Conservation (phyloP, 2,329 filamentous ascomycete species). For the Acrocalymma vagum region DNA sequence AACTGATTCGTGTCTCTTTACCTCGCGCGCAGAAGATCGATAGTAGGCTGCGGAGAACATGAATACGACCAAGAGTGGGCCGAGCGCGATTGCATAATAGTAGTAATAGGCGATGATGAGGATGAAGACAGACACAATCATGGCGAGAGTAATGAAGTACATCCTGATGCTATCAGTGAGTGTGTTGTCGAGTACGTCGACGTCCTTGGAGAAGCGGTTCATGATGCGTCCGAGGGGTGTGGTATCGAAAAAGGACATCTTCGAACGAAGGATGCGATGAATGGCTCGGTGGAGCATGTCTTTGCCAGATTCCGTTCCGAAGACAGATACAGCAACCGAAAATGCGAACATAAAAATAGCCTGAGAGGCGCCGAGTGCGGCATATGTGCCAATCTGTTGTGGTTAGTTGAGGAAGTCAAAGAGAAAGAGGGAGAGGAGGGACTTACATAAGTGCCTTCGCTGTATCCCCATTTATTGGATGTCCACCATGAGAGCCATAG, state of each 20-base stretch:
- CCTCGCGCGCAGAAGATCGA: constrained; percentile 86
- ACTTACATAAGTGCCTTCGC: constrained; percentile 75
- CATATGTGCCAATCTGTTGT: constrained; percentile 69
- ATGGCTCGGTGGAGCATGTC: constrained; percentile 84
- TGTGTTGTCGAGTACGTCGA: constrained; percentile 96
- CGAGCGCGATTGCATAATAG: constrained; percentile 79
- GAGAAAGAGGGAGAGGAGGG: constrained; percentile 34
- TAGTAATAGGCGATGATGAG: constrained; percentile 96
- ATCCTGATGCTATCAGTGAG: constrained; percentile 89
- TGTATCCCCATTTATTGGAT: constrained; percentile 75
- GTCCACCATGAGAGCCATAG: constrained; percentile 97
- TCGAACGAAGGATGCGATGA: constrained; percentile 72
- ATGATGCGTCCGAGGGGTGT: constrained; percentile 95
- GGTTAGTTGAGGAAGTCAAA: constrained; percentile 34
- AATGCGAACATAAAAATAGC: constrained; percentile 82
- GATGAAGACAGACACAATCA: constrained; percentile 81
- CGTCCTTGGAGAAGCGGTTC: constrained; percentile 94
- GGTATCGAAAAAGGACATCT: constrained; percentile 94
- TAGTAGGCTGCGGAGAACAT: constrained; percentile 87
- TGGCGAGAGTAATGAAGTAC: constrained; percentile 85
- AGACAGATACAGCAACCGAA: constrained; percentile 78
- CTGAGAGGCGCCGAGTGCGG: constrained; percentile 75
- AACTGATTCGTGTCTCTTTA: constrained; percentile 93
- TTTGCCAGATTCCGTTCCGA: constrained; percentile 83
- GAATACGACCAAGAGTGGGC: constrained; percentile 78